Evolutionary conservation across 371 early-diverging fungal species (phyloP).

Genomic region (Apophysomyces trapeziformis): DNA sequence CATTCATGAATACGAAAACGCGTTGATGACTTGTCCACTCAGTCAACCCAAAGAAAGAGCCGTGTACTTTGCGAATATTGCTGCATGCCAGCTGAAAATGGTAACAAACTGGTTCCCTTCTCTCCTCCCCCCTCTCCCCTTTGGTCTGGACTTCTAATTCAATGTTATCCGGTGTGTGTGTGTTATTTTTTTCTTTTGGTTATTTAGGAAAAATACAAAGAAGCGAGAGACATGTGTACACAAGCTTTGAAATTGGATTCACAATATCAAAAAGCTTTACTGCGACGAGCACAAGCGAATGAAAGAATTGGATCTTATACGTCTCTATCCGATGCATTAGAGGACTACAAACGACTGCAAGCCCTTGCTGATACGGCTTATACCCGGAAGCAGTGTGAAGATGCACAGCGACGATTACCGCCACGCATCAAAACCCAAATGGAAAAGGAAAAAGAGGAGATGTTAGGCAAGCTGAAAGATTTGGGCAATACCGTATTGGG

Average conservation of each 20-base stretch:
- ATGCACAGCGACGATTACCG: constrained; percentile 49
- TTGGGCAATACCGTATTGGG: constrained; percentile 76
- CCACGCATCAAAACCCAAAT: constrained; percentile 44
- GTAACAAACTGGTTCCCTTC: constrained; percentile 27
- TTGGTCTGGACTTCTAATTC: too few relatives aligned
- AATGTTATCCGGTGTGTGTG: too few relatives aligned
- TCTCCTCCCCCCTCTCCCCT: not conserved
- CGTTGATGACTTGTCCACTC: constrained; percentile 60
- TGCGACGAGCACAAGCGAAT: constrained; percentile 82
- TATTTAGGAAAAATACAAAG: constrained; percentile 48
- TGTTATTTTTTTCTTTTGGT: too few relatives aligned
- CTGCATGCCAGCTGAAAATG: constrained; percentile 70
- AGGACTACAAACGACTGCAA: constrained; percentile 54
- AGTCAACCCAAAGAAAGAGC: constrained; percentile 51
- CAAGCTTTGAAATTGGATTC: constrained; percentile 75
- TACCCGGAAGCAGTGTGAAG: constrained; percentile 38
- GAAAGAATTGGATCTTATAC: constrained; percentile 59
- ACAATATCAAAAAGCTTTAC: constrained; percentile 74
- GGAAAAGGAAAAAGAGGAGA: constrained; percentile 77
- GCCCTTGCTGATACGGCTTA: constrained; percentile 38
- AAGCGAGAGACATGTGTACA: constrained; percentile 54
- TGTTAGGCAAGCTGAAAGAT: constrained; percentile 77
- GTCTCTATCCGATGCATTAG: constrained; percentile 58
- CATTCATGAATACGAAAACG: constrained; percentile 62
- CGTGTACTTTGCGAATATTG: constrained; percentile 67